Evolutionary conservation across 2,329 filamentous ascomycete species (phyloP), one percentile per base, ranked within the genome.

Genomic region (Fusarium devonianum): DNA sequence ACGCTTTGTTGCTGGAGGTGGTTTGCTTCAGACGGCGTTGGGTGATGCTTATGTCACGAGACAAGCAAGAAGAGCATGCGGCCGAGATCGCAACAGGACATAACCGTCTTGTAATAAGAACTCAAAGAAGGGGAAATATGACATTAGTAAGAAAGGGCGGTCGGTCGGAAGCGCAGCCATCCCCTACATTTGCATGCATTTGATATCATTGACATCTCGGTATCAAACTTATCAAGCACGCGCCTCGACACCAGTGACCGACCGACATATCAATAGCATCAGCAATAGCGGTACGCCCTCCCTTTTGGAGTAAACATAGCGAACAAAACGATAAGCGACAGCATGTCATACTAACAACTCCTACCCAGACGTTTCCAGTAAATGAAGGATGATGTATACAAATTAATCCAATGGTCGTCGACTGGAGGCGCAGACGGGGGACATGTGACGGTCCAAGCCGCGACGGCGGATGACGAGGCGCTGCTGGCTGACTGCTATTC

Each of bases 391-490:
- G n/a, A n/a, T n/a, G n/a, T n/a, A n/a, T n/a, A n/a, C n/a, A n/a
- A n/a, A n/a, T n/a, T n/a, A 18, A 10, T 26, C 16, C 19, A 53
- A 16, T 18, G 29, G 26, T 19, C 28, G 23, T 33, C 9, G 48
- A 40, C 21, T 17, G 28, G 49, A 52, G 53, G 18, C 45, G 4
- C 25, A 33, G 13, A 13, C n/a, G n/a, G n/a, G 9, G 3, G 16
- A 18, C 36, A 52, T 42, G 42, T 42, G 44, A 44, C 40, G 30
- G 17, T 26, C 40, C 30, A 35, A 43, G 40, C 40, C 40, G 48
- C 35, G 28, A 13, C 32, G 34, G 14, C 40, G 37, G 55, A 51
- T 58, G 55, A 58, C 54, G 49, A 58, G 55, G 50, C 55, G 36
- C 41, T 42, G 43, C 43, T 54, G 42, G 37, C 55, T 58, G 49